Conservation (phyloP, 148 eudicot genomes). For the Heliosperma pusillum region DNA sequence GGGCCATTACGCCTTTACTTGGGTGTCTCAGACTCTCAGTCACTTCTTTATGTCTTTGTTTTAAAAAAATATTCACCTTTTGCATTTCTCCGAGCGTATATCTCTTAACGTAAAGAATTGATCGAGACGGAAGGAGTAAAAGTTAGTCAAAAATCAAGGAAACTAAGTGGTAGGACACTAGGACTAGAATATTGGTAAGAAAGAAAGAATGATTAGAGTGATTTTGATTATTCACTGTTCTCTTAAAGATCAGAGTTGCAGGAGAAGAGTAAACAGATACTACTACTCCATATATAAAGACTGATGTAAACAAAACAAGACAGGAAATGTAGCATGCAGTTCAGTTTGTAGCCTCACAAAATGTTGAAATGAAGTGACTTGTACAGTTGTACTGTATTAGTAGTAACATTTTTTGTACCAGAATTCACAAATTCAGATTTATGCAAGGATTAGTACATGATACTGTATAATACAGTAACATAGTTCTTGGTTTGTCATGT, state of each 20-base stretch:
- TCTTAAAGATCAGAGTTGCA: neutral
- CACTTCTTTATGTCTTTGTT: too few species aligned
- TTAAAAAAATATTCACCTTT: too few species aligned
- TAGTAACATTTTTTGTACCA: neutral
- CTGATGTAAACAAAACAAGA: slow-evolving; percentile 7
- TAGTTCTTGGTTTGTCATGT: neutral
- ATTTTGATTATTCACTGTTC: slow-evolving; percentile 19
- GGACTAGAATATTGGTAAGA: neutral
- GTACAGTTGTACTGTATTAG: neutral
- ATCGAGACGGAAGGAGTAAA: too few species aligned
- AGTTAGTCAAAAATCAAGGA: too few species aligned
- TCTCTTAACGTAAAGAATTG: too few species aligned
- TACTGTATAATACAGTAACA: neutral
- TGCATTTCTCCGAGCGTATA: too few species aligned
- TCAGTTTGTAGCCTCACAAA: slow-evolving; percentile 25
- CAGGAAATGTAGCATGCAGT: neutral
- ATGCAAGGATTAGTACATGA: neutral
- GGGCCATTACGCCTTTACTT: too few species aligned
- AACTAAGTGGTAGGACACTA: neutral
- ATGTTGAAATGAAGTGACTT: neutral
- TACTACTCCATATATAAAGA: neutral
- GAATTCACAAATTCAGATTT: neutral
- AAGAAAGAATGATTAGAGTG: slow-evolving; percentile 21
- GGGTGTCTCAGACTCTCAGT: too few species aligned
- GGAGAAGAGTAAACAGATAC: neutral